phyloP scores from a whole-genome alignment of 2,329 filamentous ascomycete genomes.

The Aspergillus niger region DNA sequence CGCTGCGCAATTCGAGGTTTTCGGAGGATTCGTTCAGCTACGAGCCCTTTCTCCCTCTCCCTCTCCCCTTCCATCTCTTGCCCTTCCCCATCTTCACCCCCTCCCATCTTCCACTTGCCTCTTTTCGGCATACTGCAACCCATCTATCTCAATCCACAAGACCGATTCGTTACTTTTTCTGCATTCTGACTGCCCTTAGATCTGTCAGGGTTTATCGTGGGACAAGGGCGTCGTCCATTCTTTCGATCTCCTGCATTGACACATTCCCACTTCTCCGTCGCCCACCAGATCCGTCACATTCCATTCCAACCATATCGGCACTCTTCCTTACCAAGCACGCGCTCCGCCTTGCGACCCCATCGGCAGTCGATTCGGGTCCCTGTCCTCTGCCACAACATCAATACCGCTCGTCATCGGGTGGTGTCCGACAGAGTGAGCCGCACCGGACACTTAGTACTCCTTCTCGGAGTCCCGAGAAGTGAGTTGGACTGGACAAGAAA shows the following conservation, averaged over 20 bases:
- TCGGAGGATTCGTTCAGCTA: constrained; percentile 36
- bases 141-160: not conserved
- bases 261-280: constrained; percentile 13
- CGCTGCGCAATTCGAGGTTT: constrained; percentile 3
- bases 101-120: constrained; percentile 27
- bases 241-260: constrained; percentile 13
- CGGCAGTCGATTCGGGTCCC: not conserved
- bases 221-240: constrained; percentile 18
- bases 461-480: constrained; percentile 46
- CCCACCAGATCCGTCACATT: constrained; percentile 28
- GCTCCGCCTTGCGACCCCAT: not conserved
- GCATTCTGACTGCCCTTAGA: constrained; percentile 28
- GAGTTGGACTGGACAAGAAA: constrained; percentile 30
- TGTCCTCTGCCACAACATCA: not conserved
- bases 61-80: constrained; percentile 22
- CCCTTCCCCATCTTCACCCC: constrained; percentile 21
- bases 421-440: constrained; percentile 12
- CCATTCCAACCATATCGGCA: constrained; percentile 19
- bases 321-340: constrained; percentile 7
- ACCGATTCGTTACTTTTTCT: constrained; percentile 3
- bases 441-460: constrained; percentile 27
- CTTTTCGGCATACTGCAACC: constrained; percentile 17
- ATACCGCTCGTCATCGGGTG: not conserved
- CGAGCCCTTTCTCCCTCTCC: constrained; percentile 29
- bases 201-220: constrained; percentile 22